A percentile compares a stretch with the other conserved stretches of the same genome.
Conservation (phyloP, 2,329 filamentous ascomycete species). For the Colletotrichum sp. region DNA sequence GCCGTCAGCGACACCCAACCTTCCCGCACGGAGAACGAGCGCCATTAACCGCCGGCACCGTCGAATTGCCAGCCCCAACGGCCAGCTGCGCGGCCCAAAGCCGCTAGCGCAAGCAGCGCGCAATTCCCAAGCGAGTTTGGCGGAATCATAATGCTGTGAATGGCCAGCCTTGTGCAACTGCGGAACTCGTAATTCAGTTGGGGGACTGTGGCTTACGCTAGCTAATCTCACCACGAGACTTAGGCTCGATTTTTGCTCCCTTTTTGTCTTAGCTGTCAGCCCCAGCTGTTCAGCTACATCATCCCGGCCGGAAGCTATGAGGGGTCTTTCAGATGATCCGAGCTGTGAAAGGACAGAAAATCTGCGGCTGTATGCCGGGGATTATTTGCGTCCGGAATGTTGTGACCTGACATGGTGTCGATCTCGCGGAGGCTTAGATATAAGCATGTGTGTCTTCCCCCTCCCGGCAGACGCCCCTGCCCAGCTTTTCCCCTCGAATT, state of each 20-base stretch:
- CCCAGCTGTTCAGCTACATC: constrained; percentile 4
- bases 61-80: not conserved
- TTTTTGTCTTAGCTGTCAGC: constrained; percentile 6
- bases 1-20: not conserved
- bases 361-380: not conserved
- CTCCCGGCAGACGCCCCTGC: not conserved
- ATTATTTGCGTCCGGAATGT: not conserved
- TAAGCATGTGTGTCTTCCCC: not conserved
- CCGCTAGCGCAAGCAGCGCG: not conserved
- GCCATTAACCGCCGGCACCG: not conserved
- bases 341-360: not conserved
- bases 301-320: not conserved
- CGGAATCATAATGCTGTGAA: not conserved
- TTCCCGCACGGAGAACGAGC: not conserved
- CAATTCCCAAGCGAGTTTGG: not conserved
- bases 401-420: not conserved
- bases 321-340: not conserved
- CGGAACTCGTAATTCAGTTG: not conserved
- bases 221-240: not conserved
- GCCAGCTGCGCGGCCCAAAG: not conserved
- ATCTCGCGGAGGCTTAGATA: not conserved
- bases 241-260: not conserved
- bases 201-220: not conserved
- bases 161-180: not conserved
- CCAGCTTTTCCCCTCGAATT: not conserved